phyloP scores from a whole-genome alignment of 2,329 filamentous ascomycete species.

The Saccharata proteae region DNA sequence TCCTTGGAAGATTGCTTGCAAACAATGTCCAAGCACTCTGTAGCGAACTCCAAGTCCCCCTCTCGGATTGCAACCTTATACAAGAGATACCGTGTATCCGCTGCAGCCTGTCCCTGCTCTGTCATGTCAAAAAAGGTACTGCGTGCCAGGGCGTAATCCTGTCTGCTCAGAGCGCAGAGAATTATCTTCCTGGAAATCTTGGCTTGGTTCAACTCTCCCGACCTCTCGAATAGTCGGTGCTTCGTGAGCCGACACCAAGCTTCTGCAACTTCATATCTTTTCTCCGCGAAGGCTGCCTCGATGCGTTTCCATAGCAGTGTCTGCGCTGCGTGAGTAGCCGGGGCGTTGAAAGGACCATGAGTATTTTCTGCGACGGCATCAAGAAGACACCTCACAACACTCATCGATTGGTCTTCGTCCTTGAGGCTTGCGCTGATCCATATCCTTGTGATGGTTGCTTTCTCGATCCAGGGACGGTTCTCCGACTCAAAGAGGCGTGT shows the following conservation, averaged over 20 bases:
- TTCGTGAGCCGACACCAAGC: slow-evolving; percentile 62
- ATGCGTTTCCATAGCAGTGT: slow-evolving; percentile 70
- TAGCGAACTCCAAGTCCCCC: slow-evolving; percentile 46
- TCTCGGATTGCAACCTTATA: slow-evolving; percentile 58
- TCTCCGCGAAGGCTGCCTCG: slow-evolving; percentile 45
- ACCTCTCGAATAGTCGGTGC: slow-evolving; percentile 53
- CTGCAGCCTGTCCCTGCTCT: slow-evolving; percentile 43
- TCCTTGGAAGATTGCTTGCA: slow-evolving; percentile 41
- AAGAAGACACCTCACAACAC: too few relatives aligned
- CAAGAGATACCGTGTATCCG: slow-evolving; percentile 59
- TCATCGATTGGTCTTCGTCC: slow-evolving; percentile 31
- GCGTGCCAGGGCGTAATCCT: slow-evolving; percentile 42
- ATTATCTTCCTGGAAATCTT: slow-evolving; percentile 64
- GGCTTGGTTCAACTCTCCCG: slow-evolving; percentile 52
- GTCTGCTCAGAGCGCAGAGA: slow-evolving; percentile 51
- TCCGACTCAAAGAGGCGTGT: slow-evolving; percentile 41
- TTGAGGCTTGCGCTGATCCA: slow-evolving; percentile 39
- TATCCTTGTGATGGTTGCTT: slow-evolving; percentile 53
- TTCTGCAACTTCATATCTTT: slow-evolving; percentile 44
- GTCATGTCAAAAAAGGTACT: slow-evolving; percentile 49
- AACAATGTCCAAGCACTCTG: slow-evolving; percentile 51
- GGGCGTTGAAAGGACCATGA: slow-evolving; percentile 39
- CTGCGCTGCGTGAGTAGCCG: slow-evolving; percentile 55
- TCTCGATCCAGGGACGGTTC: slow-evolving; percentile 53
- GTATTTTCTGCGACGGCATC: slow-evolving; percentile 36